Evolutionary conservation across 2,329 filamentous ascomycete species (phyloP).

Genomic region (Podosphaera xanthii): DNA sequence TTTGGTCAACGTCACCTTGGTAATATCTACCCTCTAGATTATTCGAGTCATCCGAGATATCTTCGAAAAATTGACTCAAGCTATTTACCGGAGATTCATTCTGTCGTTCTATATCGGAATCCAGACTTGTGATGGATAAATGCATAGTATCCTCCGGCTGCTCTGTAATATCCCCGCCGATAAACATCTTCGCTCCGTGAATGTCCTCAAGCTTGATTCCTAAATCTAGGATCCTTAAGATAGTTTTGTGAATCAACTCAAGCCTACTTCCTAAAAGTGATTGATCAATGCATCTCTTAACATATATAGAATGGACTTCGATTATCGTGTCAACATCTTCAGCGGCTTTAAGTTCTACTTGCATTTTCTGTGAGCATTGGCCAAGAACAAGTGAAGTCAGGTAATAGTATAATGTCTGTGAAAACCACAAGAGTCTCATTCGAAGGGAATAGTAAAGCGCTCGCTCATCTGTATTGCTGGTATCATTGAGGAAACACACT

Average conservation of each 20-base stretch:
- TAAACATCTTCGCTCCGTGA: slow-evolving; percentile 19
- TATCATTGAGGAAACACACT: slow-evolving; percentile 19
- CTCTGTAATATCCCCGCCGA: slow-evolving; percentile 7
- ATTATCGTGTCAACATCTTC: slow-evolving; percentile 69
- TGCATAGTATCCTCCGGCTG: slow-evolving; percentile 13
- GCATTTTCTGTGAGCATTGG: slow-evolving; percentile 33
- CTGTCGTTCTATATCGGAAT: slow-evolving; percentile 7
- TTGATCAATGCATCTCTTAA: slow-evolving; percentile 39
- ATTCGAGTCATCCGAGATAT: slow-evolving; percentile 2
- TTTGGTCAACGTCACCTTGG: slow-evolving; percentile 18
- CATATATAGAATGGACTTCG: slow-evolving; percentile 38
- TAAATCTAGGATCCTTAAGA: slow-evolving; percentile 58
- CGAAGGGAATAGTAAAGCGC: slow-evolving; percentile 36
- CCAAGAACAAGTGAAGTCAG: slow-evolving; percentile 50
- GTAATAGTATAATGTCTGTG: slow-evolving; percentile 51
- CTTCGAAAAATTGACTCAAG: not conserved
- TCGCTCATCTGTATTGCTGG: slow-evolving; percentile 20
- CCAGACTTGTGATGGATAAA: slow-evolving; percentile 14
- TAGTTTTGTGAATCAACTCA: slow-evolving; percentile 43
- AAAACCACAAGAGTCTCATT: slow-evolving; percentile 55
- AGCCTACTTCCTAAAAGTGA: slow-evolving; percentile 48
- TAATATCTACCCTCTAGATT: slow-evolving; percentile 18
- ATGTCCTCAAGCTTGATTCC: slow-evolving; percentile 45
- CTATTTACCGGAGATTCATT: no score
- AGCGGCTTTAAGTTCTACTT: slow-evolving; percentile 30